Evolutionary conservation across 2,329 filamentous ascomycete genomes (phyloP).

Genomic region (Sarocladium brachiariae): DNA sequence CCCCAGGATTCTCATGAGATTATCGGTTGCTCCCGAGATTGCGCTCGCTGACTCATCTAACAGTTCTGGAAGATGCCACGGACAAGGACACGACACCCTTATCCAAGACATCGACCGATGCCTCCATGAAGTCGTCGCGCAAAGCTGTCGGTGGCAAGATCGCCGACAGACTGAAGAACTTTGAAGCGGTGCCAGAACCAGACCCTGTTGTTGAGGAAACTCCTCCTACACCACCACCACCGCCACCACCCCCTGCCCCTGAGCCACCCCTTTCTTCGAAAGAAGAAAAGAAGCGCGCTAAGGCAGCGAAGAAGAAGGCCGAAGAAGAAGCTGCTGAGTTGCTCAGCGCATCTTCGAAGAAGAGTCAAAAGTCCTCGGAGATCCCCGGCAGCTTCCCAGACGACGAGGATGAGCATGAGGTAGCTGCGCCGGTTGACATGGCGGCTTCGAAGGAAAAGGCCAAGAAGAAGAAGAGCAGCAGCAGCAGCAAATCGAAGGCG

Average conservation of each 20-base stretch:
- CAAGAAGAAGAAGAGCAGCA: constrained; percentile 28
- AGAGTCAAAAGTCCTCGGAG: constrained; percentile 22
- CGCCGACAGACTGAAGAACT: constrained; percentile 49
- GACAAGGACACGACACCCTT: constrained; percentile 33
- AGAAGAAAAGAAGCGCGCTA: constrained; percentile 35
- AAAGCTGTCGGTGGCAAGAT: constrained; percentile 46
- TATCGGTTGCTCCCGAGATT: constrained; percentile 34
- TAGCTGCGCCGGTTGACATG: constrained; percentile 12
- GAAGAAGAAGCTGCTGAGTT: constrained; percentile 13
- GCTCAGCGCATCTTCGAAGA: constrained; percentile 14
- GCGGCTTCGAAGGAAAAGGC: constrained; percentile 21
- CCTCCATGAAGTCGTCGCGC: constrained; percentile 37
- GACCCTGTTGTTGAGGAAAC: constrained; percentile 28
- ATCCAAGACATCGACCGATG: constrained; percentile 25
- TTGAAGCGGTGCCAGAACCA: constrained; percentile 39
- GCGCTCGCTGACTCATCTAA: constrained; percentile 42
- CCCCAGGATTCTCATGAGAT: constrained; percentile 11
- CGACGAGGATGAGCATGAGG: constrained; percentile 41
- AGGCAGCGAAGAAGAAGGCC: constrained; percentile 30
- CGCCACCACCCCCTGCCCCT: constrained; percentile 27
- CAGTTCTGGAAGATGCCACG: constrained; percentile 37
- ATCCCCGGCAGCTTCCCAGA: constrained; percentile 54
- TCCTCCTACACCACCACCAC: constrained; percentile 33
- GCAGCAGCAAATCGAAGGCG: constrained; percentile 19
- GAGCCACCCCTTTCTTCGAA: constrained; percentile 15